Evolutionary conservation across 2,329 filamentous ascomycete genomes (phyloP).

Genomic region (Paraphoma sp.): DNA sequence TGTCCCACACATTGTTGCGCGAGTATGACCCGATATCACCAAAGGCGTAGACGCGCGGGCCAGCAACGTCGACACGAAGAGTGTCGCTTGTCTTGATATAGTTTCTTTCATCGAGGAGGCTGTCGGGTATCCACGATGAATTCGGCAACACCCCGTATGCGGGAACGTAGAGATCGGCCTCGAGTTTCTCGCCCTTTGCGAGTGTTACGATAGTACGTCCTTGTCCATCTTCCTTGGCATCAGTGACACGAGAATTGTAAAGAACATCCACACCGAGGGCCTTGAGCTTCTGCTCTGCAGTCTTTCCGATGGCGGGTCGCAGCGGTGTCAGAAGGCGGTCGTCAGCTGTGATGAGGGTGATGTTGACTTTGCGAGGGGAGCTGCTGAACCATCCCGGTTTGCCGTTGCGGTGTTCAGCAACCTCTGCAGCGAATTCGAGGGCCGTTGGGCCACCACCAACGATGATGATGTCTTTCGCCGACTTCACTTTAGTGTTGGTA

Average conservation of each 20-base stretch:
- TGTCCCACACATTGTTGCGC: conserved; percentile 51
- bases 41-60: conserved; percentile 55
- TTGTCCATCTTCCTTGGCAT: conserved; percentile 23
- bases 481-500: conserved; percentile 42
- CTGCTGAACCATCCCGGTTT: conserved; percentile 48
- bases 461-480: conserved; percentile 55
- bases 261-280: conserved; percentile 56
- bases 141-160: conserved; percentile 61
- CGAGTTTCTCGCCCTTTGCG: conserved; percentile 54
- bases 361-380: conserved; percentile 39
- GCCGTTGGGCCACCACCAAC: conserved; percentile 58
- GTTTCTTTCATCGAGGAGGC: conserved; percentile 54
- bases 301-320: conserved; percentile 46
- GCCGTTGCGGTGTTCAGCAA: conserved; percentile 52
- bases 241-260: conserved; percentile 46
- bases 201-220: conserved; percentile 50
- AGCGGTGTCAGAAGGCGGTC: conserved; percentile 52
- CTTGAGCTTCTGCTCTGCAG: conserved; percentile 55
- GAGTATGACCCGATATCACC: conserved; percentile 56
- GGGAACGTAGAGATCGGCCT: conserved; percentile 61
- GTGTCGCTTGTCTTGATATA: conserved; percentile 58
- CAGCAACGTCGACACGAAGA: conserved; percentile 54
- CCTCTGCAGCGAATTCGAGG: conserved; percentile 58
- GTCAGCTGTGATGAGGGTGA: conserved; percentile 55
- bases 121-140: conserved; percentile 57